Conservation (phyloP, 768 basidiomycete genomes). For the Mycena filopes region DNA sequence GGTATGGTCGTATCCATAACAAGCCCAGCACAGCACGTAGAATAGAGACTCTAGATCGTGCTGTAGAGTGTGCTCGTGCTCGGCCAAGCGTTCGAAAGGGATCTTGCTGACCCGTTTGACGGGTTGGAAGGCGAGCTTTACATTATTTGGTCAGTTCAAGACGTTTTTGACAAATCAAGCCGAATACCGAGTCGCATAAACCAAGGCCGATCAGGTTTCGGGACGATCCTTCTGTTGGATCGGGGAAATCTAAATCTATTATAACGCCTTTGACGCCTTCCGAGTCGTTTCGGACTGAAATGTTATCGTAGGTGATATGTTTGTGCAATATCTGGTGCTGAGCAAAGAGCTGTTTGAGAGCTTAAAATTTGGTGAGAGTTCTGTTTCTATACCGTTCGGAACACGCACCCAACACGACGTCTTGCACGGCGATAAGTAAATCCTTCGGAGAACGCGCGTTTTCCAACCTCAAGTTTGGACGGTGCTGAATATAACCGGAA, state of each 20-base stretch:
- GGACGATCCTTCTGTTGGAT: conserved; percentile 9
- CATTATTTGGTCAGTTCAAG: neutral
- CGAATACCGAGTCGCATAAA: neutral
- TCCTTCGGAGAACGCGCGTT: conserved; percentile 8
- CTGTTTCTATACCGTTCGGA: neutral
- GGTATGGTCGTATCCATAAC: conserved; percentile 25
- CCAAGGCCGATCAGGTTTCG: neutral
- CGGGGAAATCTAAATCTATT: conserved; percentile 23
- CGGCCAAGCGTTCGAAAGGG: too few relatives aligned
- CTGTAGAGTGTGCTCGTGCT: neutral
- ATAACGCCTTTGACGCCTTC: conserved; percentile 13
- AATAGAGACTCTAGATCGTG: conserved; percentile 22
- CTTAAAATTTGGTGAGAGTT: neutral
- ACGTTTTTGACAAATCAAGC: neutral
- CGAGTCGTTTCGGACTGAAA: neutral
- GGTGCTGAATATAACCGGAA: neutral
- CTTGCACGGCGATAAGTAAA: conserved; percentile 12
- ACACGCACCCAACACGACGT: conserved; percentile 10
- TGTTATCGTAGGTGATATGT: conserved; percentile 20
- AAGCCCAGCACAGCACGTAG: conserved; percentile 26
- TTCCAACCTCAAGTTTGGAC: conserved; percentile 7
- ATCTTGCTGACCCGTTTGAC: neutral
- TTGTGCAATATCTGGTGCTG: conserved; percentile 17
- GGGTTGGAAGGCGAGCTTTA: conserved; percentile 16
- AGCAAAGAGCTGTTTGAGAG: neutral